Base-by-base conservation (phyloP, 1,139 yeast genomes). In the Trichomonascaceae sp. region DNA sequence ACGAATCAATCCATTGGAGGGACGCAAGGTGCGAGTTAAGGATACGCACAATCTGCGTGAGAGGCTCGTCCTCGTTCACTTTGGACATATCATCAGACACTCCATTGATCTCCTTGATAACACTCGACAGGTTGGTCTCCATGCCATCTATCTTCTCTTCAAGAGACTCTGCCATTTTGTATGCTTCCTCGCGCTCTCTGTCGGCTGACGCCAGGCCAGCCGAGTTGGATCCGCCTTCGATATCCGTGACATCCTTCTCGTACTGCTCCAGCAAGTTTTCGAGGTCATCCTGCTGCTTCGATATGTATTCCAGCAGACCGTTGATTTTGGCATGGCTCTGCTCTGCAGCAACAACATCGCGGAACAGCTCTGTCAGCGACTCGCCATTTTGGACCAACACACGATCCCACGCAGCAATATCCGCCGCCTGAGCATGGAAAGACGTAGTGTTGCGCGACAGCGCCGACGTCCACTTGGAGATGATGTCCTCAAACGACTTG, bases 391-490 rank as follows among this genome's bases (percentile, higher is more conserved):
- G 72, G 11, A 84, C 87, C 35, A 89, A 65, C 22, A 78, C 74
- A 39, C 73, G 71, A 56, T 92, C 98, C 94, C 96, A 87, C 36
- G 70, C 68, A 41, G 77, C 75, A 17, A 87, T 76, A 42, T 77
- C 79, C 14, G 65, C 60, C 14, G 94, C 78, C 50, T 81, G 92
- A n/a, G 67, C 57, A 40, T 77, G 78, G 58, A 87, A 89, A 26
- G 81, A 76, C 18, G 67, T 65, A 1, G 89, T 71, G 1, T 93
- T 75, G 16, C 71, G 67, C 3, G 87, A 67, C 40, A 89, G 61
- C 46, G 92, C 93, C 38, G 74, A 73, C 1, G 96, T 80, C 99
- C 98, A 92, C 57, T 80, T 85, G 22, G 85, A 72, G 34, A 92
- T 80, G 43, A 89, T 69, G 53, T 89, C 98, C 49, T 89, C 98